Percentiles rank a stretch among this genome's conserved stretches.
These are phyloP conservation scores for Clohesyomyces aquaticus DNA, from an alignment of 495 filamentous ascomycete genomes.

Conservation along the genomic window DNA sequence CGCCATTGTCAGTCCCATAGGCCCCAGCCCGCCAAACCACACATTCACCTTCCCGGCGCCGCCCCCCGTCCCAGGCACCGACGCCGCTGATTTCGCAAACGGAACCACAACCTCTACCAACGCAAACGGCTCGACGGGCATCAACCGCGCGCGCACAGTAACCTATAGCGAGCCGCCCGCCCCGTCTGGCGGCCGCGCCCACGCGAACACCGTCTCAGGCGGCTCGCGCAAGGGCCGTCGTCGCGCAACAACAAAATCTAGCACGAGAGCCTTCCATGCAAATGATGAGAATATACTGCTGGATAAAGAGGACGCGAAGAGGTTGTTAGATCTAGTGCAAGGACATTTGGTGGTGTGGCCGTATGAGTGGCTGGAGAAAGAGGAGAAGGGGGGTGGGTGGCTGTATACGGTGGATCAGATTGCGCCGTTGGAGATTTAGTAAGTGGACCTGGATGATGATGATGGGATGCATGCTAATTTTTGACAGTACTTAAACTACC, in stretches of 20 bases:
- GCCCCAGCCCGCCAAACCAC: not conserved
- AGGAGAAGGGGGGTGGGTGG: conserved; percentile 94
- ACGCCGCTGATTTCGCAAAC: conserved; percentile 28
- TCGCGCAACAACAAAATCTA: conserved; percentile 75
- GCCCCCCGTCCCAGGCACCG: conserved; percentile 24
- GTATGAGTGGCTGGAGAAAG: conserved; percentile 88
- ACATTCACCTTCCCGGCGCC: conserved; percentile 27
- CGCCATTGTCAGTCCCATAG: conserved; percentile 20
- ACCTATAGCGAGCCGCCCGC: conserved; percentile 32
- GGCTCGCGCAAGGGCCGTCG: conserved; percentile 57
- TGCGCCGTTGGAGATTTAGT: conserved; percentile 93
- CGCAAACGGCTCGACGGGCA: conserved; percentile 5
- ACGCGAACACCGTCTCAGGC: conserved; percentile 41
- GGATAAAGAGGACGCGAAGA: conserved; percentile 72
- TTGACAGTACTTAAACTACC: not conserved
- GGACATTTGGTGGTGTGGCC: conserved; percentile 90
- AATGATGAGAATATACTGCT: conserved; percentile 68
- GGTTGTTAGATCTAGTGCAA: conserved; percentile 79
- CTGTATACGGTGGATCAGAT: conserved; percentile 94
- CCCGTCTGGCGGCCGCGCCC: conserved; percentile 14
- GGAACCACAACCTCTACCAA: conserved; percentile 1
- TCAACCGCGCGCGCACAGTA: conserved; percentile 32
- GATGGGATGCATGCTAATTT: conserved; percentile 6
- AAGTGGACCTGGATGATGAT: conserved; percentile 29
- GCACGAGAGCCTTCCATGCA: conserved; percentile 69